A percentile compares a stretch with the other conserved stretches of the same genome.
phyloP scores from a whole-genome alignment of 2,329 filamentous ascomycete genomes.

The Dactylellina haptotyla region DNA sequence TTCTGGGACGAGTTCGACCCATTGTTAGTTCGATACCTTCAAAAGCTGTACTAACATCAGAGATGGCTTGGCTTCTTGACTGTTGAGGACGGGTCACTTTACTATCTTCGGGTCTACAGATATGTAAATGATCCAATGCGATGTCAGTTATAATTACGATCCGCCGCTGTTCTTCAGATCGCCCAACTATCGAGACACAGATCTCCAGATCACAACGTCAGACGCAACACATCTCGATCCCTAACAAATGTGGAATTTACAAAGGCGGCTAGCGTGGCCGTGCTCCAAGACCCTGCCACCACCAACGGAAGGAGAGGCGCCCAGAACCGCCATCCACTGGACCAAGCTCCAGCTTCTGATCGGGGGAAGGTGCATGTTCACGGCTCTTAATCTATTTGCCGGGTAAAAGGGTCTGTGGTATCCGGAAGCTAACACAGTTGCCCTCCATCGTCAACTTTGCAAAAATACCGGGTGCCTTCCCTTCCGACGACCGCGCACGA shows the following conservation, averaged over 20 bases:
- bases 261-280: constrained; percentile 5
- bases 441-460: not conserved
- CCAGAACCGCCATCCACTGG: not conserved
- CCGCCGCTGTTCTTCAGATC: too few species aligned
- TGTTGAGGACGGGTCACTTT: too few species aligned
- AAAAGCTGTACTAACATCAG: too few species aligned
- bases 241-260: constrained; percentile 5
- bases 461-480: not conserved
- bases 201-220: not conserved
- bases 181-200: not conserved
- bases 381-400: constrained; percentile 29
- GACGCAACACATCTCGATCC: constrained; percentile 11
- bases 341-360: not conserved
- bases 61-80: too few species aligned
- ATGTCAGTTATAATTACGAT: too few species aligned
- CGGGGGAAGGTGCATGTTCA: not conserved
- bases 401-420: constrained; percentile 29
- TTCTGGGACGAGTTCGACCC: too few species aligned
- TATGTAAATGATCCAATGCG: too few species aligned
- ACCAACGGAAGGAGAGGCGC: not conserved
- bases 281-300: not conserved
- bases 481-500: not conserved
- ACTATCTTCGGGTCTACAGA: too few species aligned
- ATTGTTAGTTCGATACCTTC: too few species aligned
- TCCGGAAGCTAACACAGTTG: constrained; percentile 43